A percentile compares a stretch with the other conserved stretches of the same genome.
Evolutionary conservation across 768 basidiomycete species (phyloP).

Genomic region (Collybia sordida): DNA sequence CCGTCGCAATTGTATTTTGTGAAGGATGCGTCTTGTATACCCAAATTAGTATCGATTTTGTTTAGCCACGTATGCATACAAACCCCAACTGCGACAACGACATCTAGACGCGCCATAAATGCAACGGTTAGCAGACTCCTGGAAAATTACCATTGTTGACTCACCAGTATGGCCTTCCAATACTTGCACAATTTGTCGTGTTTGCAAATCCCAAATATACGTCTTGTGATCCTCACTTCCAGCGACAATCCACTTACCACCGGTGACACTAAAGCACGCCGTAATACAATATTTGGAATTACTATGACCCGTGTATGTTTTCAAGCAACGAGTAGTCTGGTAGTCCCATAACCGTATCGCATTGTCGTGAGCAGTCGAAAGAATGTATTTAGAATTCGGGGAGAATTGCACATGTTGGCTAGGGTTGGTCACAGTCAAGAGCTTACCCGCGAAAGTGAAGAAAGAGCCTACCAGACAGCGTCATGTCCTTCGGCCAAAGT

Average conservation of each 20-base stretch:
- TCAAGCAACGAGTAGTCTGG: slow-evolving; percentile 85
- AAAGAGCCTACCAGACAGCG: slow-evolving; percentile 66
- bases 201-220: slow-evolving; percentile 91
- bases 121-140: not conserved
- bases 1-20: slow-evolving; percentile 86
- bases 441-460: not conserved
- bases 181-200: slow-evolving; percentile 79
- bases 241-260: slow-evolving; percentile 86
- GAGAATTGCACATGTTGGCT: slow-evolving; percentile 94
- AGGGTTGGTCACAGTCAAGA: not conserved
- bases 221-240: slow-evolving; percentile 91
- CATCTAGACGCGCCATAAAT: slow-evolving; percentile 37
- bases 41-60: slow-evolving; percentile 5
- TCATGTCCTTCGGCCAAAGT: slow-evolving; percentile 90
- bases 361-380: slow-evolving; percentile 92
- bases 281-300: slow-evolving; percentile 86
- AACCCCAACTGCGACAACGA: slow-evolving; percentile 82
- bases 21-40: slow-evolving; percentile 72
- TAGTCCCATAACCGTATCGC: slow-evolving; percentile 96
- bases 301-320: slow-evolving; percentile 83
- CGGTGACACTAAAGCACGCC: slow-evolving; percentile 82
- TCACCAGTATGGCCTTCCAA: slow-evolving; percentile 74
- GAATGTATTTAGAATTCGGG: slow-evolving; percentile 92
- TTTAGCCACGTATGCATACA: slow-evolving; percentile 13
- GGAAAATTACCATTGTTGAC: slow-evolving; percentile 11